Evolutionary conservation across 768 basidiomycete genomes (phyloP).

Genomic region (Auricularia auricula-judae): DNA sequence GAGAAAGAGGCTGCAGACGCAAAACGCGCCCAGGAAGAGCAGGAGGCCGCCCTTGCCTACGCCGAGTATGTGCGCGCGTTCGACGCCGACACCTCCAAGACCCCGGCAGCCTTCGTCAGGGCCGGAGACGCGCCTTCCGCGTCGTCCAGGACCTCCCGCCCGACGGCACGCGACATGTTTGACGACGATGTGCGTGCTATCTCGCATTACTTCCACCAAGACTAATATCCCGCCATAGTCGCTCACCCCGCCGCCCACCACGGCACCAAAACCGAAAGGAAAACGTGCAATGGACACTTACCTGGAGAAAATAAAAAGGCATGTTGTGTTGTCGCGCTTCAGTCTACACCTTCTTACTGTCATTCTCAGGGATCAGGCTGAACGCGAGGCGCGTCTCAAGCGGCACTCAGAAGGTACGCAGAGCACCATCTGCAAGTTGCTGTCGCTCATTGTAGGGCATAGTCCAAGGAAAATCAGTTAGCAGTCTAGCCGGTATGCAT

Average conservation of each 20-base stretch:
- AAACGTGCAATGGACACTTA: conserved; percentile 95
- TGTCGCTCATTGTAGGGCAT: conserved; percentile 3
- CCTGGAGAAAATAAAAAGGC: conserved; percentile 94
- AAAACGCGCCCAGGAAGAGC: conserved; percentile 77
- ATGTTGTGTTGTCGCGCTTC: not conserved
- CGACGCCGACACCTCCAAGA: conserved; percentile 45
- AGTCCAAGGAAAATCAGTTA: conserved; percentile 68
- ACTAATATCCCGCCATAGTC: conserved; percentile 29
- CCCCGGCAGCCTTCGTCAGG: conserved; percentile 3
- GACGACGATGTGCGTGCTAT: conserved; percentile 17
- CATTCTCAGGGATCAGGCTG: conserved; percentile 73
- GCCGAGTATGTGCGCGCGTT: conserved; percentile 80
- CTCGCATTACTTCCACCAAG: not conserved
- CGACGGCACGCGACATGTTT: not conserved
- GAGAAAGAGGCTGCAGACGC: conserved; percentile 89
- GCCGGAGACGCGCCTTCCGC: conserved; percentile 15
- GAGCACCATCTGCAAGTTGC: conserved; percentile 23
- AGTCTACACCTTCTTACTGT: not conserved
- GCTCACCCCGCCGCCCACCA: conserved; percentile 39
- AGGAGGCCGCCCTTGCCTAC: conserved; percentile 65
- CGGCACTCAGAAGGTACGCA: conserved; percentile 29
- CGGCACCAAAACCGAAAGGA: conserved; percentile 66
- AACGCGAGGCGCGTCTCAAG: conserved; percentile 75
- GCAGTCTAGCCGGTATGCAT: conserved; percentile 59
- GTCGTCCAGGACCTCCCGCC: conserved; percentile 13